These are phyloP conservation scores for Sutorius australiensis DNA, from an alignment of 768 basidiomycete genomes.

Conservation along the genomic window DNA sequence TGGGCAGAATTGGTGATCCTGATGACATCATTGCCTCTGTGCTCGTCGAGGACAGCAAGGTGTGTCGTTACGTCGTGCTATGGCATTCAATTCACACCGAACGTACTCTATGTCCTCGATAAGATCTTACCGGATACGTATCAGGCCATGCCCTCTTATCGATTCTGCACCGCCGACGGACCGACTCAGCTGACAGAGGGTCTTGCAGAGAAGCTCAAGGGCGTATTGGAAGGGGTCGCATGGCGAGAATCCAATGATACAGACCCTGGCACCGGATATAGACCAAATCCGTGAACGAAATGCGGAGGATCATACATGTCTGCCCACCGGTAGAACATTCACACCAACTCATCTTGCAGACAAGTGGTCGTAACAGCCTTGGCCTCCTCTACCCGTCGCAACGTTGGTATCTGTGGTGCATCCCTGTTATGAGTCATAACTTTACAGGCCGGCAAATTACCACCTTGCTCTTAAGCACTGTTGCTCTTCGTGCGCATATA, in stretches of 20 bases:
- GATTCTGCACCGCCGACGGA: constrained; percentile 74
- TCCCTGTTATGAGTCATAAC: not conserved
- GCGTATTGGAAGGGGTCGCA: constrained; percentile 33
- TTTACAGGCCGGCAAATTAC: not conserved
- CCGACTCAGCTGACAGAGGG: constrained; percentile 66
- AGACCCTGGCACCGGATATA: too few relatives aligned
- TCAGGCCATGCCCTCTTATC: constrained; percentile 80
- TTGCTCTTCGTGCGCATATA: not conserved
- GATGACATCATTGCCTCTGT: constrained; percentile 83
- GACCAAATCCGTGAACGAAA: not conserved
- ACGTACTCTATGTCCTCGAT: not conserved
- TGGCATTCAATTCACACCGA: not conserved
- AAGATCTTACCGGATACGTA: constrained; percentile 72
- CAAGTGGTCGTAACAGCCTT: not conserved
- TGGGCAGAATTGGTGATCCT: constrained; percentile 74
- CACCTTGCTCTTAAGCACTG: not conserved
- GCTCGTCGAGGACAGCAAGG: constrained; percentile 65
- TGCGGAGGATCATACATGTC: not conserved
- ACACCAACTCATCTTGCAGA: not conserved
- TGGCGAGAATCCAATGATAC: constrained; percentile 28
- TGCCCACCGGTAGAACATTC: not conserved
- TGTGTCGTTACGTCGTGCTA: constrained; percentile 21
- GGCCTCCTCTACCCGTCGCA: not conserved
- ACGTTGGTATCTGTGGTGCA: too few relatives aligned
- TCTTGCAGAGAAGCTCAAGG: constrained; percentile 47